A percentile compares a stretch with the other conserved stretches of the same genome.
Conservation (phyloP, 2,329 filamentous ascomycete genomes). For the Pyrenochaeta sp. region DNA sequence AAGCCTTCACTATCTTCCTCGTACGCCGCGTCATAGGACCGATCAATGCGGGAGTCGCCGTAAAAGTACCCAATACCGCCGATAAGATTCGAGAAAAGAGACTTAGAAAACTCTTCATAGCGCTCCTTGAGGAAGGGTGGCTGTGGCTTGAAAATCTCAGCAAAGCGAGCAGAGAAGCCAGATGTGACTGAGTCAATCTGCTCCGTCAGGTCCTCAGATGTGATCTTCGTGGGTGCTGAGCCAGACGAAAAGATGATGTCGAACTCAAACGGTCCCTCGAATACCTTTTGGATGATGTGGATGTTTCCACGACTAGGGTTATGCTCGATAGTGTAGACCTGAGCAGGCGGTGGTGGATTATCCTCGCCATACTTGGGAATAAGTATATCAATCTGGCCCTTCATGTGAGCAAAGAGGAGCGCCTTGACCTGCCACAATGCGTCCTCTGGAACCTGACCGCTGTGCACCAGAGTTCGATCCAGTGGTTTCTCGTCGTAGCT, state of each 20-base stretch:
- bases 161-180: slow-evolving; percentile 77
- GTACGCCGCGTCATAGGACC: slow-evolving; percentile 90
- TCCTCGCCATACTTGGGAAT: slow-evolving; percentile 64
- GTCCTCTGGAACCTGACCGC: slow-evolving; percentile 70
- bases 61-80: slow-evolving; percentile 97
- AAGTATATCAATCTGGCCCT: slow-evolving; percentile 67
- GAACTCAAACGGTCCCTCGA: slow-evolving; percentile 88
- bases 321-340: slow-evolving; percentile 81
- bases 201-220: slow-evolving; percentile 70
- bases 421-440: slow-evolving; percentile 84
- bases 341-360: slow-evolving; percentile 80
- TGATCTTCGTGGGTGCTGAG: slow-evolving; percentile 65
- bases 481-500: slow-evolving; percentile 73
- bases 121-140: slow-evolving; percentile 76
- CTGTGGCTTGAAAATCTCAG: slow-evolving; percentile 73
- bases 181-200: slow-evolving; percentile 72
- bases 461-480: slow-evolving; percentile 78
- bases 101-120: slow-evolving; percentile 82
- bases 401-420: slow-evolving; percentile 69
- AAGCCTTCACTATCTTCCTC: slow-evolving; percentile 95
- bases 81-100: slow-evolving; percentile 91
- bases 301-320: slow-evolving; percentile 75
- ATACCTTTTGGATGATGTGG: slow-evolving; percentile 90
- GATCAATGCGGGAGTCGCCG: slow-evolving; percentile 85
- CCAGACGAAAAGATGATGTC: slow-evolving; percentile 88